phyloP scores from a whole-genome alignment of 140 eudicot genomes.

The Oenanthe javanica region DNA sequence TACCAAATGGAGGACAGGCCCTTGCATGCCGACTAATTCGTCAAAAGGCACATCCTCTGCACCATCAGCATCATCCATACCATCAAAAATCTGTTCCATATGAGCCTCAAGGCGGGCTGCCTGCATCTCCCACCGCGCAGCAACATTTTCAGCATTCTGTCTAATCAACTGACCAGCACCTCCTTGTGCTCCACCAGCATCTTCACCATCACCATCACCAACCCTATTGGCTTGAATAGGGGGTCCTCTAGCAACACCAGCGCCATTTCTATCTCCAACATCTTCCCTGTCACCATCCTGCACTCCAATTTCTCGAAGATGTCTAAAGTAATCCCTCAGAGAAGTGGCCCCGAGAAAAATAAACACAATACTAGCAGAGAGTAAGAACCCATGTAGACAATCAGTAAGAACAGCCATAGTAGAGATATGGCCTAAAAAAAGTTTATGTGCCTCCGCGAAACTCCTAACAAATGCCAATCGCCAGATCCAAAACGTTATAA shows the following conservation, averaged over 20 bases:
- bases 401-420: constrained; percentile 62
- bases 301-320: constrained; percentile 72
- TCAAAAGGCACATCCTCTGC: constrained; percentile 98
- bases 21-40: constrained; percentile 98
- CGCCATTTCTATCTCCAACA: constrained; percentile 77
- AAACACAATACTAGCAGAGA: constrained; percentile 87
- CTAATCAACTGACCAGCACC: constrained; percentile 82
- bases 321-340: constrained; percentile 80
- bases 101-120: constrained; percentile 97
- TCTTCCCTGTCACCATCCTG: constrained; percentile 75
- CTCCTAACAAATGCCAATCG: constrained; percentile 77
- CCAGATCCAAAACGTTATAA: constrained; percentile 96
- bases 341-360: constrained; percentile 95
- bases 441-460: constrained; percentile 63
- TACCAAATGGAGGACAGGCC: constrained; percentile 92
- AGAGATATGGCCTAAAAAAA: constrained; percentile 63
- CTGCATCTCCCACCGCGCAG: constrained; percentile 90
- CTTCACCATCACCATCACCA: constrained; percentile 63
- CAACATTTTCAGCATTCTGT: constrained; percentile 88
- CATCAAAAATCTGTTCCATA: constrained; percentile 95
- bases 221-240: constrained; percentile 61
- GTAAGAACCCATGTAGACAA: constrained; percentile 89
- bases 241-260: constrained; percentile 73
- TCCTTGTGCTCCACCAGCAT: constrained; percentile 65
- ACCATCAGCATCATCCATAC: constrained; percentile 92